Conservation (phyloP, 805 yeast genomes). For the Kodamaea nitidulidarum region DNA sequence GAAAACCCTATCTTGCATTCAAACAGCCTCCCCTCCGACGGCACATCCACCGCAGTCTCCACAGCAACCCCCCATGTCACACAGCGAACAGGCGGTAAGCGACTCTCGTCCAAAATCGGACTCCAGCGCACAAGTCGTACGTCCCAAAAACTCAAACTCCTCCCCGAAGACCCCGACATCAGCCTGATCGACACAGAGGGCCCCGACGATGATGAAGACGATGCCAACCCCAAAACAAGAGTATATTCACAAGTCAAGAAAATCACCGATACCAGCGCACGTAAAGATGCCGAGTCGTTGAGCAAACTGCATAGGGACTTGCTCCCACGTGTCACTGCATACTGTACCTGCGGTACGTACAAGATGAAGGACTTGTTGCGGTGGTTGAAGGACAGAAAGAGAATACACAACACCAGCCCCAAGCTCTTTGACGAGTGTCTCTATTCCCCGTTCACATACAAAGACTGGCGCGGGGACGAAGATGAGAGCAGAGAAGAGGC, state of each 20-base stretch:
- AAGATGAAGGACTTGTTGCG: conserved; percentile 80
- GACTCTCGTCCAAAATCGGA: conserved; percentile 49
- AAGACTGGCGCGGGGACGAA: conserved; percentile 64
- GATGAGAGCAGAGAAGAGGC: conserved; percentile 13
- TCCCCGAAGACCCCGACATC: conserved; percentile 54
- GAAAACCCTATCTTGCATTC: conserved; percentile 8
- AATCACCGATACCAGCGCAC: conserved; percentile 82
- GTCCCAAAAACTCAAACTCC: conserved; percentile 64
- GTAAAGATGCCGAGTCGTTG: conserved; percentile 89
- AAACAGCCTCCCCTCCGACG: neutral
- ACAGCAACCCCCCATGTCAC: conserved; percentile 4
- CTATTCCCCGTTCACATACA: conserved; percentile 83
- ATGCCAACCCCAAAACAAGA: conserved; percentile 31
- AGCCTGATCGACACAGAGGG: conserved; percentile 9
- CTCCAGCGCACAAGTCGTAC: conserved; percentile 75
- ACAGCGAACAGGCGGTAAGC: conserved; percentile 17
- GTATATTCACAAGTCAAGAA: conserved; percentile 81
- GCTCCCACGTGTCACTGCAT: conserved; percentile 91
- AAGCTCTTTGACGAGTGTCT: conserved; percentile 91
- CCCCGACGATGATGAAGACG: conserved; percentile 19
- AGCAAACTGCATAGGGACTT: conserved; percentile 82
- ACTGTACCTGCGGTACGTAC: conserved; percentile 92
- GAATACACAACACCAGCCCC: conserved; percentile 74
- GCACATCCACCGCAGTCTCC: conserved; percentile 3
- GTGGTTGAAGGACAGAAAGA: conserved; percentile 78